Conservation (phyloP, 495 filamentous ascomycete species). For the Opeltia flavorubescens region DNA sequence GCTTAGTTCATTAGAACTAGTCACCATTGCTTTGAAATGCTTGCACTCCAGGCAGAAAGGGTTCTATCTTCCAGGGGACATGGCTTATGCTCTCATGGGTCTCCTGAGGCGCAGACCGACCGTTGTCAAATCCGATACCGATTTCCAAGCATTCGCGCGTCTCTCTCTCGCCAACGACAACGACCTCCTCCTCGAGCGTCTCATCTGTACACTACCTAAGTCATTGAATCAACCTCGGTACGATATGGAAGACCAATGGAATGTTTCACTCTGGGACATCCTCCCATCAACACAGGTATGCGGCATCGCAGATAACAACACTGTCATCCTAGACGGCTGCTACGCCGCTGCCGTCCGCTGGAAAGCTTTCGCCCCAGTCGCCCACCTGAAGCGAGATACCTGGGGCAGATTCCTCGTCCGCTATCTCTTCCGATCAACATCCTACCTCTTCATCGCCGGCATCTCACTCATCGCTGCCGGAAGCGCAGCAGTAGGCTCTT, state of each 20-base stretch:
- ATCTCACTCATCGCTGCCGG: neutral
- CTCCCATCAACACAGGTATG: conserved; percentile 23
- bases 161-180: conserved; percentile 29
- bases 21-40: conserved; percentile 16
- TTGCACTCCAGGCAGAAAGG: conserved; percentile 10
- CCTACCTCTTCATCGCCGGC: conserved; percentile 4
- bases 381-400: conserved; percentile 1
- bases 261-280: conserved; percentile 29
- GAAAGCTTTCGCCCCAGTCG: conserved; percentile 19
- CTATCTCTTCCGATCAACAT: conserved; percentile 6
- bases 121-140: conserved; percentile 19
- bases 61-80: conserved; percentile 17
- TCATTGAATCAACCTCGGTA: conserved; percentile 14
- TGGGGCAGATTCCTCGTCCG: conserved; percentile 10
- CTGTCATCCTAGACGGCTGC: conserved; percentile 26
- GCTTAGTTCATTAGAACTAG: conserved; percentile 13
- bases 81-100: conserved; percentile 30
- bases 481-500: neutral
- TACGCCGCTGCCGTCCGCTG: conserved; percentile 19
- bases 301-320: conserved; percentile 22
- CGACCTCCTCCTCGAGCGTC: conserved; percentile 27
- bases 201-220: conserved; percentile 24
- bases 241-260: conserved; percentile 20
- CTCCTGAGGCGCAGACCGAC: conserved; percentile 22
- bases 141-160: conserved; percentile 29